Evolutionary conservation across 2,329 filamentous ascomycete genomes (phyloP).

Genomic region (Neurospora sp.): DNA sequence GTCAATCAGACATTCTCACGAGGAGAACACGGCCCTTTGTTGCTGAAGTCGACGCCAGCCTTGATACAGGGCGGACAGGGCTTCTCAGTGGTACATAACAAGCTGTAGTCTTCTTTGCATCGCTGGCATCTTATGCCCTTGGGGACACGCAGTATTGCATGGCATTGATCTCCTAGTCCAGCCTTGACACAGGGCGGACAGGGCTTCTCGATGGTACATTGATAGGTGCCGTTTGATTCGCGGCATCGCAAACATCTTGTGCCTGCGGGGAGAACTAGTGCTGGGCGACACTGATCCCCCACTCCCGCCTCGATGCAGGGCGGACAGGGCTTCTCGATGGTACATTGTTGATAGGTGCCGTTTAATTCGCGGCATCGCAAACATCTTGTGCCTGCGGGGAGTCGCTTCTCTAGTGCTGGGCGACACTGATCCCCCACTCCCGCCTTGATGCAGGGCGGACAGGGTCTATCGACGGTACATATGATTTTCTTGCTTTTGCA

Average conservation of each 20-base stretch:
- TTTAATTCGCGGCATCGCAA: too few species aligned
- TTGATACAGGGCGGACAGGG: not conserved
- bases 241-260: too few species aligned
- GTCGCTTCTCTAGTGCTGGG: not conserved
- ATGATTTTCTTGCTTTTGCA: not conserved
- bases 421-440: not conserved
- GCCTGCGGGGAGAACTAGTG: not conserved
- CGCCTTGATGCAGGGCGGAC: not conserved
- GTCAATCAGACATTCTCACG: not conserved
- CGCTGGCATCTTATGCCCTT: too few species aligned
- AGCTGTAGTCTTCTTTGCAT: too few species aligned
- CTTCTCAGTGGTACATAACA: too few species aligned
- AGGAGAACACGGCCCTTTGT: not conserved
- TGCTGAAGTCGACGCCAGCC: not conserved
- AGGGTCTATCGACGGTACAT: not conserved
- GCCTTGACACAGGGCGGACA: too few species aligned
- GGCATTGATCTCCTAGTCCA: too few species aligned
- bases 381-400: too few species aligned
- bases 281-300: not conserved
- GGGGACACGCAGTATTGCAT: too few species aligned
- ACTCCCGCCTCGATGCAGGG: not conserved
- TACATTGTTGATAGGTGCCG: too few species aligned
- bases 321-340: not conserved
- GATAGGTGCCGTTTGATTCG: too few species aligned
- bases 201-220: too few species aligned